Evolutionary conservation across 2,329 filamentous ascomycete species (phyloP).

Genomic region (Ascochyta lentis): DNA sequence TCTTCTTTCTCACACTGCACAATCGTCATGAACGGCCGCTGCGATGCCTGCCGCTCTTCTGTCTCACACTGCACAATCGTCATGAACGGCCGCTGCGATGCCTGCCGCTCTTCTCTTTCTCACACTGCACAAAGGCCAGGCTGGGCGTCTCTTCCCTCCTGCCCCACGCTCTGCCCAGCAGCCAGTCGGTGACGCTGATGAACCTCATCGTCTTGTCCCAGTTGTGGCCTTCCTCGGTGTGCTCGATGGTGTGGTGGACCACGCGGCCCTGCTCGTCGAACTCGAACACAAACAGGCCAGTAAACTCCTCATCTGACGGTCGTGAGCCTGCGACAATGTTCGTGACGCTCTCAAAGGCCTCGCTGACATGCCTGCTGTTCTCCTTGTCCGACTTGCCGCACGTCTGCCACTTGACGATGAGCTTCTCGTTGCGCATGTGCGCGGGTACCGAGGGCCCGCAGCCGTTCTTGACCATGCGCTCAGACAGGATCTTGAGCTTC

Average conservation of each 20-base stretch:
- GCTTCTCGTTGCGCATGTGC: slow-evolving; percentile 69
- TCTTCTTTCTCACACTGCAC: too few species aligned
- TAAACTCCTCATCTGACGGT: slow-evolving; percentile 70
- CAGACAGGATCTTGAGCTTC: slow-evolving; percentile 82
- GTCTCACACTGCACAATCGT: too few species aligned
- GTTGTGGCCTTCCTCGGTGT: slow-evolving; percentile 81
- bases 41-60: too few species aligned
- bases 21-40: too few species aligned
- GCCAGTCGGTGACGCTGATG: slow-evolving; percentile 92
- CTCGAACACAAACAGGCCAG: slow-evolving; percentile 91
- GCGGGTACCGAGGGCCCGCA: slow-evolving; percentile 48
- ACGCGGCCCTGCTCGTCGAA: slow-evolving; percentile 89
- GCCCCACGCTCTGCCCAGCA: slow-evolving; percentile 78
- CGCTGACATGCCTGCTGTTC: slow-evolving; percentile 53
- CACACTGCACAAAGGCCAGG: slow-evolving; percentile 48
- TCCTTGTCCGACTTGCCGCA: slow-evolving; percentile 59
- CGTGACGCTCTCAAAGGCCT: slow-evolving; percentile 62
- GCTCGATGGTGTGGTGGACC: slow-evolving; percentile 89
- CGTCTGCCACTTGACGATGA: slow-evolving; percentile 91
- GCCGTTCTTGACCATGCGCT: slow-evolving; percentile 76
- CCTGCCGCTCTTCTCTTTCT: slow-evolving; percentile 18
- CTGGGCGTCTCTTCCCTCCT: slow-evolving; percentile 53
- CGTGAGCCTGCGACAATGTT: slow-evolving; percentile 62
- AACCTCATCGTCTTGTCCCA: slow-evolving; percentile 87
- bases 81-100: not conserved